phyloP scores from a whole-genome alignment of 176 grass and related monocot species.

The Chloris gayana region DNA sequence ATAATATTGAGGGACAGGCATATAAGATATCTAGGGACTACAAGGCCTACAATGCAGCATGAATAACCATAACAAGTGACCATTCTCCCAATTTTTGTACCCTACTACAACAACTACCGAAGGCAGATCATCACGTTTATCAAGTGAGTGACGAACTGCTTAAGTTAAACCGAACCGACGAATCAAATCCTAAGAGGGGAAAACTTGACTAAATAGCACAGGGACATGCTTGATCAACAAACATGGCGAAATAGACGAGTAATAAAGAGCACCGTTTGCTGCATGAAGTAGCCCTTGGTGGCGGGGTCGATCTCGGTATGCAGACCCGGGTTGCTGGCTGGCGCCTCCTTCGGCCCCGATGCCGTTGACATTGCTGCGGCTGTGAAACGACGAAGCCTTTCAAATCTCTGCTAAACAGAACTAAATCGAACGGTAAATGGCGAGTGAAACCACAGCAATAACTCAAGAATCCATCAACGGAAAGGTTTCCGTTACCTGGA shows the following conservation, averaged over 20 bases:
- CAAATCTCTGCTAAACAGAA: conserved; percentile 46
- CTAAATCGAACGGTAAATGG: neutral
- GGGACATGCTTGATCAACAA: neutral
- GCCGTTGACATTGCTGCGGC: conserved; percentile 58
- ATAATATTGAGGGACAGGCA: neutral
- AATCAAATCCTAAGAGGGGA: neutral
- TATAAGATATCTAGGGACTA: neutral
- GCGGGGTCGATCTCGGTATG: conserved; percentile 64
- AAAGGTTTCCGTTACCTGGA: conserved; percentile 33
- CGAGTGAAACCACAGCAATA: conserved; percentile 11
- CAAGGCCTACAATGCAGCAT: neutral
- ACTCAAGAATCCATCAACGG: neutral
- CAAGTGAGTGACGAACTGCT: neutral
- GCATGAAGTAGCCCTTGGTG: conserved; percentile 94
- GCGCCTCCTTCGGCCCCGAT: conserved; percentile 72
- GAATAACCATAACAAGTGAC: neutral
- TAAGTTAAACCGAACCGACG: neutral
- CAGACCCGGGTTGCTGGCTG: conserved; percentile 74
- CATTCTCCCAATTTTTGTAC: neutral
- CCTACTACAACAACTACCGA: neutral
- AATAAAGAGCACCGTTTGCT: conserved; percentile 61
- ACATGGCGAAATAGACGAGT: neutral
- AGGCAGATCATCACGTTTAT: neutral
- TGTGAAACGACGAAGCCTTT: conserved; percentile 43
- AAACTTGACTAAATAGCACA: neutral